phyloP scores from a whole-genome alignment of 768 basidiomycete genomes.

The Lentinus brumalis region DNA sequence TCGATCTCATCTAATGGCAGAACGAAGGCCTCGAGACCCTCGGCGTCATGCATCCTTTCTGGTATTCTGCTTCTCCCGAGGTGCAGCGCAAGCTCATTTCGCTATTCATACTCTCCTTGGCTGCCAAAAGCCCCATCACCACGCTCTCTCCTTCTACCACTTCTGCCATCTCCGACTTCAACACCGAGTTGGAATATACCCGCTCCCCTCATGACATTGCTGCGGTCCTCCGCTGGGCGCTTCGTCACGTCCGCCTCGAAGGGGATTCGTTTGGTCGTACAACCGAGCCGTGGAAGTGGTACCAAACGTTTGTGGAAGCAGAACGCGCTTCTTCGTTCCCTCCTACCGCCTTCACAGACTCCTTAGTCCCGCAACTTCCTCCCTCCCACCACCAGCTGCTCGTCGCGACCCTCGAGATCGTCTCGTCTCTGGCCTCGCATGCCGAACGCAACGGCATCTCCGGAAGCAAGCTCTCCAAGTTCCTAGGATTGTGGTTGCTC shows the following conservation, averaged over 20 bases:
- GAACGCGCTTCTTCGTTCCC: slow-evolving; percentile 67
- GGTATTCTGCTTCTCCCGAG: slow-evolving; percentile 73
- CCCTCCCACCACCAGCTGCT: slow-evolving; percentile 60
- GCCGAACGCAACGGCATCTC: slow-evolving; percentile 73
- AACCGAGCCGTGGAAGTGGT: slow-evolving; percentile 59
- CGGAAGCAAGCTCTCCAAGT: slow-evolving; percentile 75
- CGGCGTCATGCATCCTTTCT: slow-evolving; percentile 85
- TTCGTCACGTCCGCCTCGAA: slow-evolving; percentile 72
- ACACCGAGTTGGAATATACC: slow-evolving; percentile 63
- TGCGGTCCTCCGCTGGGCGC: slow-evolving; percentile 78
- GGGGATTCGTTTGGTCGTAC: slow-evolving; percentile 59
- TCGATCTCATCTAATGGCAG: slow-evolving; percentile 11
- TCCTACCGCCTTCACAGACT: slow-evolving; percentile 59
- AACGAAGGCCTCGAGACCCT: slow-evolving; percentile 72
- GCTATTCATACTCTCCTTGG: slow-evolving; percentile 68
- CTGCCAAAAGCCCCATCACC: slow-evolving; percentile 45
- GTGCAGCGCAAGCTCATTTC: slow-evolving; percentile 72
- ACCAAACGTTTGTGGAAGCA: slow-evolving; percentile 57
- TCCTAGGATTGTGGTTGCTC: slow-evolving; percentile 75
- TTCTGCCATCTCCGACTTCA: slow-evolving; percentile 53
- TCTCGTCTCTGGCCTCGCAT: slow-evolving; percentile 72
- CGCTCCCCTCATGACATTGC: slow-evolving; percentile 78
- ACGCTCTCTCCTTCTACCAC: slow-evolving; percentile 54
- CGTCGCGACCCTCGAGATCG: slow-evolving; percentile 55
- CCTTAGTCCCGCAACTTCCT: slow-evolving; percentile 62